Base-by-base conservation (phyloP, 1,284 basidiomycete species). In the Irpex sp. region DNA sequence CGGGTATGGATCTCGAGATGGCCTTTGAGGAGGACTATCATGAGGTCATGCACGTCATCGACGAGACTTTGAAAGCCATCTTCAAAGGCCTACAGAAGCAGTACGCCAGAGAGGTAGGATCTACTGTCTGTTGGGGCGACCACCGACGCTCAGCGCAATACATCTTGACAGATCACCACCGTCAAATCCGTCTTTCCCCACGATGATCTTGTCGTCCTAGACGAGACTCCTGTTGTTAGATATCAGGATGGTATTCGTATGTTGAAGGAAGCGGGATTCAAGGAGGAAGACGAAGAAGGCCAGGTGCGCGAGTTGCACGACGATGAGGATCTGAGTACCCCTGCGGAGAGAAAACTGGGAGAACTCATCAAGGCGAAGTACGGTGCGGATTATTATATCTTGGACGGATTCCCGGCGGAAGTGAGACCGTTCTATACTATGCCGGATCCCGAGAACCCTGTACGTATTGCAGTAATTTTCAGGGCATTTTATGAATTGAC, bases 1-100 rank as follows among this genome's bases (percentile, higher is more conserved):
- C 83, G 63, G 88, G 88, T 55, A 79, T 90, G 62, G 88, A 90
- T 79, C 76, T 90, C 65, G 88, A 90, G 74, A 89, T 90, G 88
- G 81, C 83, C 4, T 85, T 90, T 68, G 81, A 88, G 63, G 83
- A 83, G 69, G 82, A 89, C 75, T 91, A 91, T 73, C 84, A 89
- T 75, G 88, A 77, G 62, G 77, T 77, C 26, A 66, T 79, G 63
- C 74, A 78, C 55, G 69, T 75, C 56, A 71, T 81, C 53, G 79
- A 81, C 68, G 73, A 71, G 15, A 73, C 78, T 65, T 70, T 81
- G 67, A 75, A 76, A 66, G 60, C 69, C 58, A 74, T 81, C 56
- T 80, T 81, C 68, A 70, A 69, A 59, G 75, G 73, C 0, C 65
- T 81, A 17, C 72, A 78, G 61, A 58, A 65, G 35, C 54, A 68